Evolutionary conservation across 805 yeast genomes (phyloP).

Genomic region (Lipomyces orientalis): DNA sequence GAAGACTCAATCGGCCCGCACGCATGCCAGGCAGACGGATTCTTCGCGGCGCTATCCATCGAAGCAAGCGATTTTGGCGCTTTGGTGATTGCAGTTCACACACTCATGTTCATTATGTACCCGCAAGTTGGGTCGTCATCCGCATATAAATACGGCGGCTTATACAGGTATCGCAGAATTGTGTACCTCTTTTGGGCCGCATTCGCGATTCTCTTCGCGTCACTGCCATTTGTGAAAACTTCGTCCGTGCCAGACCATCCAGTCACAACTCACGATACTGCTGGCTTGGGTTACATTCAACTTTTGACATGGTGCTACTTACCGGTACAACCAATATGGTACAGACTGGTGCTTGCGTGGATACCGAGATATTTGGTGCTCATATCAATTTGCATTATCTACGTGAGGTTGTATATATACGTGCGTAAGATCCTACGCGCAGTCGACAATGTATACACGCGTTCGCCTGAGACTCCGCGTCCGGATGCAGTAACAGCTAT

Average conservation of each 20-base stretch:
- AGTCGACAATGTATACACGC: conserved; percentile 15
- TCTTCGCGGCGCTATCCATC: conserved; percentile 32
- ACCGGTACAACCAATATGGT: conserved; percentile 76
- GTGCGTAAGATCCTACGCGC: conserved; percentile 65
- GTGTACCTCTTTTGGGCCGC: conserved; percentile 65
- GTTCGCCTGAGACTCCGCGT: neutral
- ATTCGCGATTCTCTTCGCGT: conserved; percentile 70
- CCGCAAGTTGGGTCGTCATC: conserved; percentile 30
- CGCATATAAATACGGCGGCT: conserved; percentile 51
- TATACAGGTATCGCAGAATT: conserved; percentile 60
- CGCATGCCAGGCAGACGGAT: conserved; percentile 35
- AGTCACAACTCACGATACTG: conserved; percentile 45
- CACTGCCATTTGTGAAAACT: conserved; percentile 65
- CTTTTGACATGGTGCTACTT: conserved; percentile 79
- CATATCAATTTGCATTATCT: conserved; percentile 64
- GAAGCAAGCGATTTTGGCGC: conserved; percentile 79
- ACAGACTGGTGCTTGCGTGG: conserved; percentile 76
- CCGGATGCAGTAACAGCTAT: neutral
- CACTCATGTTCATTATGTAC: conserved; percentile 69
- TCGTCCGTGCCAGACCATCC: conserved; percentile 4
- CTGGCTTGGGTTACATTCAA: conserved; percentile 57
- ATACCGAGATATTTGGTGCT: conserved; percentile 75
- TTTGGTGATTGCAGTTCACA: conserved; percentile 80
- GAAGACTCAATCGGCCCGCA: conserved; percentile 30
- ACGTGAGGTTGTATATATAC: conserved; percentile 72